Evolutionary conservation across 1,139 yeast species (phyloP).

Genomic region (Candida tropicalis): DNA sequence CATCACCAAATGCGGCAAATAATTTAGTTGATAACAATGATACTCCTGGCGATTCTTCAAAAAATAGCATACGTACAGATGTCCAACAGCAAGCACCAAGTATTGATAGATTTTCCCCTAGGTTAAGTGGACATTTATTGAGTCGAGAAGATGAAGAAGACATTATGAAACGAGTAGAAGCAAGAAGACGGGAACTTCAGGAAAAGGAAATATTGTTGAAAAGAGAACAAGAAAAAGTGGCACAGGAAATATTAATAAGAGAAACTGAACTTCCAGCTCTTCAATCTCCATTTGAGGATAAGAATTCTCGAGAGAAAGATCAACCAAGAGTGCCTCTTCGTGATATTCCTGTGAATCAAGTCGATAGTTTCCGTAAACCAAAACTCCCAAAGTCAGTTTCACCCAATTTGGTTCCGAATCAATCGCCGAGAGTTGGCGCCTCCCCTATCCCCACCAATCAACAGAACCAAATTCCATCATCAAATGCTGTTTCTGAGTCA

Average conservation of each 20-base stretch:
- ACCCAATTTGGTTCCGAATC: slow-evolving; percentile 6
- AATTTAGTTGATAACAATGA: background rate
- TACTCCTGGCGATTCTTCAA: background rate
- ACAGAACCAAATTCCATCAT: background rate
- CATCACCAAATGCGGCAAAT: slow-evolving; percentile 4
- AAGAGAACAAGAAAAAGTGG: slow-evolving; percentile 6
- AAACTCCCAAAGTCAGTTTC: slow-evolving; percentile 15
- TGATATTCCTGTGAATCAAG: slow-evolving; percentile 15
- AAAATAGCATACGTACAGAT: slow-evolving; percentile 1
- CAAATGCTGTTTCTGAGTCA: slow-evolving; percentile 2
- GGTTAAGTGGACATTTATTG: slow-evolving; percentile 7
- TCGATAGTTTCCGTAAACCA: slow-evolving; percentile 21
- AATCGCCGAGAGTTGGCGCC: slow-evolving; percentile 7
- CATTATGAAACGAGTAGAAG: slow-evolving; percentile 29
- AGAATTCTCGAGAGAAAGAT: slow-evolving; percentile 20
- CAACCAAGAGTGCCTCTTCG: slow-evolving; percentile 18
- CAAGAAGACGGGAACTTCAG: slow-evolving; percentile 5
- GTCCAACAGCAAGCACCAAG: slow-evolving; percentile 19
- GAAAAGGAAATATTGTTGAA: slow-evolving; percentile 3
- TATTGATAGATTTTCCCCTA: slow-evolving; percentile 20
- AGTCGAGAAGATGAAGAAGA: slow-evolving; percentile 28
- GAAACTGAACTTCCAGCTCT: background rate
- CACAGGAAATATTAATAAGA: background rate
- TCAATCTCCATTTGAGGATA: slow-evolving; percentile 11
- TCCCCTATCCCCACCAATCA: background rate